Evolutionary conservation across 1,284 basidiomycete genomes (phyloP), one percentile per base, ranked within the genome.

Genomic region (Pulchroboletus neoregius): DNA sequence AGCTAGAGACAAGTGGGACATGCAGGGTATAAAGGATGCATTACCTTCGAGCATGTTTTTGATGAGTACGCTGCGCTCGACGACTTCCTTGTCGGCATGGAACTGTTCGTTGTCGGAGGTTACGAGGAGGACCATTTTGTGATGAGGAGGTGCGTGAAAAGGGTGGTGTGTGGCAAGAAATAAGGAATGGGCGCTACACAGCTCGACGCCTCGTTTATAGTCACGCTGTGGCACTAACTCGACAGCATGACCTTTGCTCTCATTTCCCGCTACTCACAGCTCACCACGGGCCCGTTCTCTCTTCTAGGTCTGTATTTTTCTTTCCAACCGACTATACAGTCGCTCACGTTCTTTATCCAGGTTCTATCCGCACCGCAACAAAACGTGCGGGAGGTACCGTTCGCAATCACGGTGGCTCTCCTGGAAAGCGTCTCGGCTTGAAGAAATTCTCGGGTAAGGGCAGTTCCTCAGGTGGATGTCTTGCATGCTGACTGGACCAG

Each of bases 1-100:
- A 28, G 43, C 45, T 58, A 42, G 53, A 53, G 51, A 42, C 47
- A 30, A 39, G 27, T 30, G 32, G 22, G 52, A 51, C 50, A 22
- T 43, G 46, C 20, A 13, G 30, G 36, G 18, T n/a, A 42, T 26
- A 46, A 51, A 41, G 24, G 42, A 49, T 49, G 20, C 31, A 18
- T 73, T 61, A 94, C 95, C 95, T 71, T 99, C 96, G 51, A 99
- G 87, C 95, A 99, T 97, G 76, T 96, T 94, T 80, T 96, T 97
- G 73, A 99, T 96, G 60, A 99, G 83, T 15, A 95, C 90, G 55
- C 86, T 91, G 66, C 94, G 89, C 74, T 94, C 91, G 49, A 93
- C 94, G 48, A 99, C 91, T 56, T 95, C 91, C 70, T 87, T 89
- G 66, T 97, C 94, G 56, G 95, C 91, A 52, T 80, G 80, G 72